A percentile compares a stretch with the other conserved stretches of the same genome.
Conservation (phyloP, 1,284 basidiomycete species). For the Phlebopus sp. region DNA sequence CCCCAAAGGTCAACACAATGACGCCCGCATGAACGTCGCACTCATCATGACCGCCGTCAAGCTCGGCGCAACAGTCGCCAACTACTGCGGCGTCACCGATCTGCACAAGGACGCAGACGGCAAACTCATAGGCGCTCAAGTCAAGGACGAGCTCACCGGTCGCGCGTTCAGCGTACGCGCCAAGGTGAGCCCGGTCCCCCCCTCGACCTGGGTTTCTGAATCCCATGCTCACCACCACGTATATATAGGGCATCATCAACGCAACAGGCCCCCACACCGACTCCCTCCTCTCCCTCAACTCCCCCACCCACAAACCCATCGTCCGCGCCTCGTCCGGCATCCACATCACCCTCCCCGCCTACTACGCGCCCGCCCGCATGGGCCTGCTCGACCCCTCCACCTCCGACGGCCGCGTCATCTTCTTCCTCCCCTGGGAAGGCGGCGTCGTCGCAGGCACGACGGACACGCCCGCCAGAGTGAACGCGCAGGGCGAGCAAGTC, state of each 20-base stretch:
- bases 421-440: conserved; percentile 99
- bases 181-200: conserved; percentile 51
- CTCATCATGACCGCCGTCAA: conserved; percentile 93
- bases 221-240: conserved; percentile 1
- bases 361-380: conserved; percentile 95
- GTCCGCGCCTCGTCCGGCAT: conserved; percentile 92
- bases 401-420: conserved; percentile 95
- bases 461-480: conserved; percentile 79
- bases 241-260: conserved; percentile 90
- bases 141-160: conserved; percentile 84
- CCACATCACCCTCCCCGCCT: conserved; percentile 96
- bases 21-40: conserved; percentile 97
- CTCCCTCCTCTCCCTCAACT: conserved; percentile 82
- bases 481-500: conserved; percentile 60
- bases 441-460: conserved; percentile 98
- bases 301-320: conserved; percentile 80
- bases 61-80: conserved; percentile 86
- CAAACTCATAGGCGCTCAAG: conserved; percentile 70
- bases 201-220: neutral
- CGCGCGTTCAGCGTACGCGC: conserved; percentile 82
- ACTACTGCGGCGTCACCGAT: conserved; percentile 85
- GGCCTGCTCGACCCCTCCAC: conserved; percentile 95
- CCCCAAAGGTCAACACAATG: conserved; percentile 88
- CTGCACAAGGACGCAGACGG: conserved; percentile 72
- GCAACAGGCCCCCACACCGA: conserved; percentile 96